Conservation (phyloP, 306 rosid species). For the Cucumis hystrix region DNA sequence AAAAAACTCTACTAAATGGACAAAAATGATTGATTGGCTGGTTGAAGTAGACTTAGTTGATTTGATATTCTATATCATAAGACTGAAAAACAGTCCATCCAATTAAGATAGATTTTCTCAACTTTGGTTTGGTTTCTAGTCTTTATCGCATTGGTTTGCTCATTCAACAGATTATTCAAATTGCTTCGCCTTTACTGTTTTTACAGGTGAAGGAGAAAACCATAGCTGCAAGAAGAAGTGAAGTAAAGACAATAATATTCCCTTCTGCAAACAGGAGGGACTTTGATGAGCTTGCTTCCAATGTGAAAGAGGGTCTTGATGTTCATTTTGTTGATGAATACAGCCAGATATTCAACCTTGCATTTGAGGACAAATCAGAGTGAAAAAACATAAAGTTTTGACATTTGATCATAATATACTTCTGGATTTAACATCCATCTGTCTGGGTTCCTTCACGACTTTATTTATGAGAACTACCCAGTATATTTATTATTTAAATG, state of each 20-base stretch:
- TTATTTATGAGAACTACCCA: background rate
- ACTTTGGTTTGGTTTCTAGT: background rate
- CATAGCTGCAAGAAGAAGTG: conserved; percentile 90
- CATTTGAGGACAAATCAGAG: conserved; percentile 25
- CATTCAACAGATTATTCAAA: conserved; percentile 6
- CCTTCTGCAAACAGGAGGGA: conserved; percentile 91
- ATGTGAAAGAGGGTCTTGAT: conserved; percentile 88
- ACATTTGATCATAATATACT: background rate
- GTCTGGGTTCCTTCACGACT: background rate
- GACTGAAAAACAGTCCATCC: background rate
- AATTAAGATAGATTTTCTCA: background rate
- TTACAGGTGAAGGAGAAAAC: conserved; percentile 95
- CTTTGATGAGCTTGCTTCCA: conserved; percentile 72
- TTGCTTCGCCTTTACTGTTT: background rate
- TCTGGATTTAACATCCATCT: background rate
- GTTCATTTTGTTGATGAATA: conserved; percentile 92
- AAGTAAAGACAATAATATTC: conserved; percentile 69
- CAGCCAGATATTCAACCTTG: conserved; percentile 54
- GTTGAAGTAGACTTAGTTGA: background rate
- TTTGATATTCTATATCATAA: background rate
- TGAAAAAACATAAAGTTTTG: background rate
- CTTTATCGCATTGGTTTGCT: background rate
- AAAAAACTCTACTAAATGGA: too few species aligned
- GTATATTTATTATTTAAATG: conserved; percentile 2
- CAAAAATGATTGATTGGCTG: background rate